Evolutionary conservation across 306 rosid genomes (phyloP).

Genomic region (Alnus glutinosa): DNA sequence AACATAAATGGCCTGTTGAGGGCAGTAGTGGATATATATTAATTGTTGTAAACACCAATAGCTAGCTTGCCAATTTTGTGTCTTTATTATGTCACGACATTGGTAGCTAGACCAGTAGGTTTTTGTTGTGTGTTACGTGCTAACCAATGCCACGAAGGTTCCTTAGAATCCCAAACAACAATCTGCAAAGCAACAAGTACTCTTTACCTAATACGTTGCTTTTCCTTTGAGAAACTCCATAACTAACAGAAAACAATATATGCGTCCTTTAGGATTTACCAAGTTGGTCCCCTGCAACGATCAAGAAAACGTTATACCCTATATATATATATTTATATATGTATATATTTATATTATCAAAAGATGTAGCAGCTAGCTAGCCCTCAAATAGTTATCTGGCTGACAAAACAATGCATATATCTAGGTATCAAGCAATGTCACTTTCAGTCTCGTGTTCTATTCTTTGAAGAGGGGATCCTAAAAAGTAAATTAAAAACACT

Average conservation of each 20-base stretch:
- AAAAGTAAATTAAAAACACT: neutral
- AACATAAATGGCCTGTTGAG: neutral
- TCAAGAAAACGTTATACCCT: conserved; percentile 15
- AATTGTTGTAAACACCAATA: neutral
- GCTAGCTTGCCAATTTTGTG: conserved; percentile 29
- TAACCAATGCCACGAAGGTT: conserved; percentile 31
- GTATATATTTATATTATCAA: too few relatives aligned
- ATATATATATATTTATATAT: too few relatives aligned
- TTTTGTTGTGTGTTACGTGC: conserved; percentile 21
- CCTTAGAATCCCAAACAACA: conserved; percentile 49
- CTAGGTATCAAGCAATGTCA: too few relatives aligned
- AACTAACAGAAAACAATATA: conserved; percentile 22
- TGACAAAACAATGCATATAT: too few relatives aligned
- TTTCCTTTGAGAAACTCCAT: conserved; percentile 40
- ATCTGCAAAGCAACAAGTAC: conserved; percentile 64
- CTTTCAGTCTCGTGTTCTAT: neutral
- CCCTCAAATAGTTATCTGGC: too few relatives aligned
- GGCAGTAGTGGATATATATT: neutral
- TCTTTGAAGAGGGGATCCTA: neutral
- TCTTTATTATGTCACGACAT: conserved; percentile 29
- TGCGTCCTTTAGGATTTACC: conserved; percentile 15
- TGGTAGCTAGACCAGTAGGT: conserved; percentile 19
- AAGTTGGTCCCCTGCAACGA: conserved; percentile 40
- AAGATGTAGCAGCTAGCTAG: neutral
- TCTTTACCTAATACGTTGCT: conserved; percentile 60